Conservation (phyloP, 306 rosid genomes). For the Benincasa hispida region DNA sequence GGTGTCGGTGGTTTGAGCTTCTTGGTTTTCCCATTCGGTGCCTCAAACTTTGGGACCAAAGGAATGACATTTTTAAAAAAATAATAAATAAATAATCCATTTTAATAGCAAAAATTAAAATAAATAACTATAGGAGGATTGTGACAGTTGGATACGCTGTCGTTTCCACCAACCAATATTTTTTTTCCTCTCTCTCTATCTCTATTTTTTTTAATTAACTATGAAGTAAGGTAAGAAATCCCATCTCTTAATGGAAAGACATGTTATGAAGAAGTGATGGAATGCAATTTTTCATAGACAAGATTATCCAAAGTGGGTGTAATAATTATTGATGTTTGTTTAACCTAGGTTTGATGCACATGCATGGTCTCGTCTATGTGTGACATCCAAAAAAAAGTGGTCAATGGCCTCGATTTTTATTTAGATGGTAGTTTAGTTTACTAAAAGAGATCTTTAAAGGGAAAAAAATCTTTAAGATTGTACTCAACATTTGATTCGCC, state of each 20-base stretch:
- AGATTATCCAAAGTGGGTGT: constrained; percentile 41
- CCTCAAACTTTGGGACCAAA: constrained; percentile 34
- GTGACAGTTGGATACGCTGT: constrained; percentile 1
- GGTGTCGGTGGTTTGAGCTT: constrained; percentile 50
- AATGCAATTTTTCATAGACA: constrained; percentile 23
- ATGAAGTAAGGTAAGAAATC: neutral
- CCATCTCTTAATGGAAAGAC: constrained; percentile 26
- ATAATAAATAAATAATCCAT: neutral
- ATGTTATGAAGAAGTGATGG: constrained; percentile 26
- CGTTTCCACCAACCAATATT: neutral
- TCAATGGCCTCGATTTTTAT: neutral
- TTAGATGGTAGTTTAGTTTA: neutral
- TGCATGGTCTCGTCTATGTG: constrained; percentile 45
- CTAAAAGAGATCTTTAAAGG: neutral
- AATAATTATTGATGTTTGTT: constrained; percentile 42
- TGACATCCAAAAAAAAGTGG: constrained; percentile 4
- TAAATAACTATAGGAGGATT: neutral
- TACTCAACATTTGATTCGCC: neutral
- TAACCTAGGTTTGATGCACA: constrained; percentile 53
- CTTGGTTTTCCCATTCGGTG: constrained; percentile 14
- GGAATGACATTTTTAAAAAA: neutral
- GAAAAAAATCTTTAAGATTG: neutral
- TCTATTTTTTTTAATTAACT: neutral
- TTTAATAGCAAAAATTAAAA: neutral
- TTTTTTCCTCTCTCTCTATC: neutral